Base-by-base conservation (phyloP, 768 basidiomycete species). In the Russula brevipes region DNA sequence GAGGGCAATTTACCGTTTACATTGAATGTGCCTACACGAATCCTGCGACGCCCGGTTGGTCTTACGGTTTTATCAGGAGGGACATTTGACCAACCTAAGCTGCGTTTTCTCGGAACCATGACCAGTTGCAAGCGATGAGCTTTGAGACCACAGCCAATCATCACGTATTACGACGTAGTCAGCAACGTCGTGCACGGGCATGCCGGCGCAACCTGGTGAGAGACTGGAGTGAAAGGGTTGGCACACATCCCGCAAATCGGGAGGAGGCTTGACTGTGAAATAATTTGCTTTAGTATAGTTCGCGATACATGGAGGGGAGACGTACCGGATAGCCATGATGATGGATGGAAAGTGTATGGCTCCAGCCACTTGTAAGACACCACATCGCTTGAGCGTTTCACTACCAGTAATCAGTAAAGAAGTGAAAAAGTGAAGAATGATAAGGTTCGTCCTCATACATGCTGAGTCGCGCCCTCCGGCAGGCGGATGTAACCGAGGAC, bases 21-120 rank as follows among this genome's bases (percentile, higher is more conserved):
- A 68, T 94, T 94, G 77, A 93, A 94, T 0, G 88, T 89, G 24
- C 91, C 89, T 17, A 88, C 63, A 6, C 88, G 85, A 54, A 92
- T 70, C 38, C 88, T 89, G 64, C 12, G 41, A 54, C 30, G 31
- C n/a, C 6, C 36, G 41, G 14, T 60, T 49, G 54, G 49, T 57
- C 10, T 60, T 45, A 2, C 8, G 54, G n/a, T 31, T 54, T 33
- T 36, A 49, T 35, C 12, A 14, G 39, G 53, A 14, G 39, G 53
- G 16, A 57, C 38, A 19, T 59, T 64, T 12, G 39, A 71, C 72
- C 60, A 66, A 66, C 66, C 54, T 30, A 16, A 68, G 66, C 14
- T 52, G 56, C 5, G 12, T 36, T 56, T 52, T 50, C 42, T 62
- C 65, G 24, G 60, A 31, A 41, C 4, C 33, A 51, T 14, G 52